phyloP scores from a whole-genome alignment of 257 asterid genomes.

The Solanum chmielewskii region DNA sequence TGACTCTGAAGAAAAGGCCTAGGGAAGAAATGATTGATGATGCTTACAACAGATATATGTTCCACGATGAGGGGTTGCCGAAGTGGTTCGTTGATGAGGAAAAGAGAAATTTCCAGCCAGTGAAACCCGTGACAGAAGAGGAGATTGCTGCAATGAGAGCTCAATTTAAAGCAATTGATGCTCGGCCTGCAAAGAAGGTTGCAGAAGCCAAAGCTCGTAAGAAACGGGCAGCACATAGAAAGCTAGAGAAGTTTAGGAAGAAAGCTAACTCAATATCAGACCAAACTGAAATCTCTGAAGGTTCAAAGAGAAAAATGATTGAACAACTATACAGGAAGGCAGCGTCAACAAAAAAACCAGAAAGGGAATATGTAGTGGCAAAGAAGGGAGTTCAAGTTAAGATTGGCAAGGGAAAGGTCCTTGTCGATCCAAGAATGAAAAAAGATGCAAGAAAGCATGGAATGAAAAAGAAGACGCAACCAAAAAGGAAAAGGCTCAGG shows the following conservation, averaged over 20 bases:
- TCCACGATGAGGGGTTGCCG: constrained; percentile 72
- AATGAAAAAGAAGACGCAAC: constrained; percentile 30
- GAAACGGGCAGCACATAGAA: constrained; percentile 52
- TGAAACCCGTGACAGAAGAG: constrained; percentile 75
- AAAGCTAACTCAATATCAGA: constrained; percentile 86
- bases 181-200: constrained; percentile 94
- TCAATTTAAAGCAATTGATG: constrained; percentile 72
- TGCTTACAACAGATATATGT: constrained; percentile 81
- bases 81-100: constrained; percentile 86
- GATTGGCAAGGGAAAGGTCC: constrained; percentile 74
- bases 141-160: constrained; percentile 73
- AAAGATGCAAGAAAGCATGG: constrained; percentile 56
- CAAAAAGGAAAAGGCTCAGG: constrained; percentile 44
- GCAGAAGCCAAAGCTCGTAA: constrained; percentile 90
- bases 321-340: constrained; percentile 79
- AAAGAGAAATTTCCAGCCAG: constrained; percentile 51
- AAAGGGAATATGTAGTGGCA: constrained; percentile 81
- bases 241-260: constrained; percentile 67
- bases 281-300: constrained; percentile 64
- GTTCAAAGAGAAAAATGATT: constrained; percentile 77
- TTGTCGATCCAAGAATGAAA: constrained; percentile 87
- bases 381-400: constrained; percentile 89
- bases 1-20: constrained; percentile 66
- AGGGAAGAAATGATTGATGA: constrained; percentile 82
- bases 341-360: constrained; percentile 26